Base-by-base conservation (phyloP, 2,329 filamentous ascomycete species). In the Phoma sp. region DNA sequence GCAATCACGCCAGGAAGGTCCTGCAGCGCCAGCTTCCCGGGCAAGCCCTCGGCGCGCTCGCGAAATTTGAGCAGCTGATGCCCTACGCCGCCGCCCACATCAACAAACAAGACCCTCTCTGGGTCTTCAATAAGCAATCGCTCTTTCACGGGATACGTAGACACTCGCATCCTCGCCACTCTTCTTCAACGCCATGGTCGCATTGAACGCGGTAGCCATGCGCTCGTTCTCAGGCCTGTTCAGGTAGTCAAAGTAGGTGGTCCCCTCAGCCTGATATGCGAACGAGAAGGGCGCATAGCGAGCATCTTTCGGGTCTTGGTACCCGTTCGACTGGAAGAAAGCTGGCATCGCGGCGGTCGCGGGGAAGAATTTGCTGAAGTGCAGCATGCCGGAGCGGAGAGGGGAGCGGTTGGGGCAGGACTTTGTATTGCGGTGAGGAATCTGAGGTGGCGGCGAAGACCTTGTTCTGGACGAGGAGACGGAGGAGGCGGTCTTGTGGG, bases 241-340 rank as follows among this genome's bases (percentile, higher is more conserved):
- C 4, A 75, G 32, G 59, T 58, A 71, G 3, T 68, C 65, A 18
- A 71, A 75, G 47, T 64, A 67, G 32, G 66, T 55, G 8, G 60
- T 33, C 5, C 65, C 52, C 18, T 52, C 48, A 38, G 38, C 49
- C 7, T 44, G 24, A 29, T 52, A 48, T 2, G 66, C 71, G 10
- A 61, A 30, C 13, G 56, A 45, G 38, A 71, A 75, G 0, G 71
- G 67, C 0, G 59, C 58, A 18, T 72, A 55, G 6, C 58, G 56
- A 0, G 66, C 59, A 24, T 74, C 66, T 0, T 47, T 46, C 1
- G 72, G 74, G 47, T 58, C 60, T 10, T 60, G 54, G 58, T 73
- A 76, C 2, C 55, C 65, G 8, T 62, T 71, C 22, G 53, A 14
- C 10, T 65, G 61, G 14, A 73, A 65, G 41, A 69, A 73, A 1